Evolutionary conservation across 345 rosid genomes (phyloP).

Genomic region (Xanthoceras sorbifolium): DNA sequence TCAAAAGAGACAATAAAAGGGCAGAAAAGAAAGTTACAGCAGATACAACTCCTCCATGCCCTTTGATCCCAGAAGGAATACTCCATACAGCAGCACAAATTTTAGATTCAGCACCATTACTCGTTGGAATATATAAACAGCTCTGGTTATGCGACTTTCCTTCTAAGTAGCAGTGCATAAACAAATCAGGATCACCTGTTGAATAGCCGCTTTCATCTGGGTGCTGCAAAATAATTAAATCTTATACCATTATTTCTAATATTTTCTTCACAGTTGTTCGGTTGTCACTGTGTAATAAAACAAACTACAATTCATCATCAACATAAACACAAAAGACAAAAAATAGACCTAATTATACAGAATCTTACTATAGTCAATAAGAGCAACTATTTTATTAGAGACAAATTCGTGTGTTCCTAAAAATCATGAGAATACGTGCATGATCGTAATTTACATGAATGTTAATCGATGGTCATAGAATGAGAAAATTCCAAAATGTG

Average conservation of each 20-base stretch:
- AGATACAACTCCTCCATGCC: conserved; percentile 55
- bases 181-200: conserved; percentile 55
- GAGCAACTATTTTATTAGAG: neutral
- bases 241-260: neutral
- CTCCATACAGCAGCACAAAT: conserved; percentile 46
- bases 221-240: conserved; percentile 38
- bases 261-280: neutral
- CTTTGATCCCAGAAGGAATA: conserved; percentile 59
- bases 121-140: conserved; percentile 42
- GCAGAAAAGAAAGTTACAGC: conserved; percentile 54
- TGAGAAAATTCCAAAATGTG: neutral
- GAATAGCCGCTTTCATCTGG: conserved; percentile 66
- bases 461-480: neutral
- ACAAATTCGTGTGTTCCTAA: neutral
- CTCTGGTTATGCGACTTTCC: conserved; percentile 21
- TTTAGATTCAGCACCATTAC: conserved; percentile 19
- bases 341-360: neutral
- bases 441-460: neutral
- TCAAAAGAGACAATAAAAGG: conserved; percentile 45
- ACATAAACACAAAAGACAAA: neutral
- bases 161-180: conserved; percentile 56
- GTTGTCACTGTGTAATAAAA: neutral
- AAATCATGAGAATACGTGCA: neutral
- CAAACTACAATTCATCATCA: neutral
- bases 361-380: neutral